Percentiles rank a stretch among this genome's conserved stretches.
Evolutionary conservation across 371 early-diverging fungal species (phyloP).

Genomic region (Mortierella sp.): DNA sequence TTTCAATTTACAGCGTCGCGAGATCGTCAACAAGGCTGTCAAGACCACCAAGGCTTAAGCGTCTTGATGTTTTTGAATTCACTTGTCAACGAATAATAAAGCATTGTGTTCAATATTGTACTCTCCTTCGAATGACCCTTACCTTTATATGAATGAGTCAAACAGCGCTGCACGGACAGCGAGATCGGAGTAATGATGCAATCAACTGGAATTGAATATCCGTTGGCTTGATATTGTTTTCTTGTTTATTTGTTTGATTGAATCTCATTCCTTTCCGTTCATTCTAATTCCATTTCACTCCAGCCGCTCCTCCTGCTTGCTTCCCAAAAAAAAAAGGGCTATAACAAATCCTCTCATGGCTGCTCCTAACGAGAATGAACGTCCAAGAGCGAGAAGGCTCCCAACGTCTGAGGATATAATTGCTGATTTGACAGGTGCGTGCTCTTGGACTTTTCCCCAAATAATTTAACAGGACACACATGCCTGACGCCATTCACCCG

Average conservation of each 20-base stretch:
- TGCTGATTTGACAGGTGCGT: not conserved
- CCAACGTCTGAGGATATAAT: not conserved
- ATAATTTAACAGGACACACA: no score
- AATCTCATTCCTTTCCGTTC: no score
- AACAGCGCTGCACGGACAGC: no score
- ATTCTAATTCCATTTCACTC: no score
- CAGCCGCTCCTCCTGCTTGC: no score
- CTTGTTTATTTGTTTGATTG: no score
- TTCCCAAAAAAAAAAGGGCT: no score
- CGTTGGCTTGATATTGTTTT: no score
- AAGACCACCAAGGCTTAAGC: slow-evolving; percentile 56
- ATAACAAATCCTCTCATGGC: not conserved
- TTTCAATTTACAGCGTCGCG: slow-evolving; percentile 38
- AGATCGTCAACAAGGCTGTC: slow-evolving; percentile 57
- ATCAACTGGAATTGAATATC: no score
- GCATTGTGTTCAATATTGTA: slow-evolving; percentile 30
- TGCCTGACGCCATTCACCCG: no score
- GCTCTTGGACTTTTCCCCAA: no score
- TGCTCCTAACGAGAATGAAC: not conserved
- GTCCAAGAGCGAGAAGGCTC: not conserved
- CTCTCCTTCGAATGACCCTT: not conserved
- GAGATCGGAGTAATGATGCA: no score
- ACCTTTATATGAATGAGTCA: not conserved
- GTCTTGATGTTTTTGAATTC: slow-evolving; percentile 21
- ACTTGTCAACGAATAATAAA: slow-evolving; percentile 22